These are phyloP conservation scores for Trichaptum fuscoviolaceum DNA, from an alignment of 768 basidiomycete genomes.

Conservation along the genomic window DNA sequence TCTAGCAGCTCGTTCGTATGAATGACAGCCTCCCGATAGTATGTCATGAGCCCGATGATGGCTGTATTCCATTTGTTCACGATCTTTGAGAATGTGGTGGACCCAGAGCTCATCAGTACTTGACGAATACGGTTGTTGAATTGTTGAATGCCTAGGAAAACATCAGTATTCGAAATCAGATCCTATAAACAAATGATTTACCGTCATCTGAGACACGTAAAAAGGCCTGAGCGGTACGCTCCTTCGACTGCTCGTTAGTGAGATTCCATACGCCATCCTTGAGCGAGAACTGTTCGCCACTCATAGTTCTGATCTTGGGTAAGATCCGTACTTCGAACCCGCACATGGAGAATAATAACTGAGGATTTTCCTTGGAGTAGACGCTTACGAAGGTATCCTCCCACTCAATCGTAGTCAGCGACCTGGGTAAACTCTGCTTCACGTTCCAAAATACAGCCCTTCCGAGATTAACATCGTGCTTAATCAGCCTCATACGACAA, in stretches of 20 bases:
- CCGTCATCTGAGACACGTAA: constrained; percentile 95
- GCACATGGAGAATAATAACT: constrained; percentile 96
- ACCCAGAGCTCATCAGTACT: constrained; percentile 97
- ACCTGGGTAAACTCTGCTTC: constrained; percentile 92
- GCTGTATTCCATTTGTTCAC: constrained; percentile 98
- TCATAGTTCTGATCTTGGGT: constrained; percentile 92
- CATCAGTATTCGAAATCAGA: constrained; percentile 8
- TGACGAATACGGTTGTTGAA: constrained; percentile 98
- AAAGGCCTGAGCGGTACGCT: constrained; percentile 97
- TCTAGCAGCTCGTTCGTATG: constrained; percentile 96
- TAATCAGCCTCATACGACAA: constrained; percentile 98
- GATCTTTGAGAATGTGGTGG: constrained; percentile 98
- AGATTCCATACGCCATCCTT: constrained; percentile 97
- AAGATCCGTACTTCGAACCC: constrained; percentile 98
- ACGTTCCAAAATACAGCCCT: constrained; percentile 99
- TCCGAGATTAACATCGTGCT: constrained; percentile 98
- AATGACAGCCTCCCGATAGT: constrained; percentile 96
- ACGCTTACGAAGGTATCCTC: constrained; percentile 97
- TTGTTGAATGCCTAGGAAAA: constrained; percentile 69
- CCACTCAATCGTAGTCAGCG: constrained; percentile 98
- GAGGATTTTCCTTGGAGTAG: constrained; percentile 96
- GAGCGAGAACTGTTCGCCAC: constrained; percentile 94
- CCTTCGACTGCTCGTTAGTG: constrained; percentile 95
- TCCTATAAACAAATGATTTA: constrained; percentile 18
- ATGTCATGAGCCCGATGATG: constrained; percentile 94